Percentiles rank a stretch among this genome's conserved stretches.
Evolutionary conservation across 2,329 filamentous ascomycete genomes (phyloP).

Genomic region (Ceratocystis diversiconidia): DNA sequence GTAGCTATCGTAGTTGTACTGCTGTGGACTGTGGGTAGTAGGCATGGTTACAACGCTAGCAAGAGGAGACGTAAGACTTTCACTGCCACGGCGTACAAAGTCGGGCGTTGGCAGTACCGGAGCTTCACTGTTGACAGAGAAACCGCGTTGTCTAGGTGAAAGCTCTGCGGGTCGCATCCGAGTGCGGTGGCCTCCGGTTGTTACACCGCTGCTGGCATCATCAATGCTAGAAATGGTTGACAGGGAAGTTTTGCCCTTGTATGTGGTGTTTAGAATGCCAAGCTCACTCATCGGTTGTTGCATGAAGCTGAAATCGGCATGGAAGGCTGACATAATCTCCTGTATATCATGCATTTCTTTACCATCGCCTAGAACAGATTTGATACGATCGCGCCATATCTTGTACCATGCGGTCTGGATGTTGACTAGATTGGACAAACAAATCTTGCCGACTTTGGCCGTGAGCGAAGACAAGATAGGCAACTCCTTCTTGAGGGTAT

Average conservation of each 20-base stretch:
- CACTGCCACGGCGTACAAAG: conserved; percentile 50
- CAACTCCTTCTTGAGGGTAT: conserved; percentile 83
- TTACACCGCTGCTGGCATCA: conserved; percentile 25
- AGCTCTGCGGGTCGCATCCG: conserved; percentile 36
- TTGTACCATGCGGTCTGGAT: conserved; percentile 73
- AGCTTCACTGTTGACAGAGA: conserved; percentile 48
- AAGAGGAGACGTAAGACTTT: conserved; percentile 49
- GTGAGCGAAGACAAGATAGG: conserved; percentile 71
- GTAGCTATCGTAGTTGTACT: conserved; percentile 43
- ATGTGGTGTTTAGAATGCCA: conserved; percentile 64
- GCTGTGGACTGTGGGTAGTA: conserved; percentile 33
- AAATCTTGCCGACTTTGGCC: conserved; percentile 69
- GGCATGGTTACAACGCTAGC: conserved; percentile 27
- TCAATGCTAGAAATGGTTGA: conserved; percentile 44
- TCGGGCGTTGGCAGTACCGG: conserved; percentile 52
- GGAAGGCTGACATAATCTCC: conserved; percentile 65
- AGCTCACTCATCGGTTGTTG: conserved; percentile 59
- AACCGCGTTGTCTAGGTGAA: conserved; percentile 40
- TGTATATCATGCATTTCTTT: conserved; percentile 48
- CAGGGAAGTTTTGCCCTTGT: conserved; percentile 42
- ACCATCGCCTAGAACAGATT: conserved; percentile 52
- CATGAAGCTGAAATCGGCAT: conserved; percentile 61
- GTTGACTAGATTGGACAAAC: conserved; percentile 68
- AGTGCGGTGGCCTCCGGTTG: conserved; percentile 29
- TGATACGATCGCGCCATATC: conserved; percentile 73